phyloP scores from a whole-genome alignment of 2,329 filamentous ascomycete genomes.

The Aspergillus sp. region DNA sequence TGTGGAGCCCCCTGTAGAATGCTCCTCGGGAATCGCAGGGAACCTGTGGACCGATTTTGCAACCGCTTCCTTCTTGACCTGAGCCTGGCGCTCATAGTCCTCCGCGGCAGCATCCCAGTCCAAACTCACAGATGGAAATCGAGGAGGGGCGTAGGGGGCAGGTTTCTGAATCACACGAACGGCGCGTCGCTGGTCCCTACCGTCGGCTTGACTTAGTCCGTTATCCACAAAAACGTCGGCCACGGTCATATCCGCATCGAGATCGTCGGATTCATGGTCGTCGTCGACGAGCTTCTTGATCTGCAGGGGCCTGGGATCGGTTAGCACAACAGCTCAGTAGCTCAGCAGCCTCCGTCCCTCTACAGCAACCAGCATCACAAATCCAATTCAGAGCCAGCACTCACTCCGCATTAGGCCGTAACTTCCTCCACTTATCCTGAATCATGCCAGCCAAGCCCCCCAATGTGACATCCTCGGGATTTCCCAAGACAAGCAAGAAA shows the following conservation, averaged over 20 bases:
- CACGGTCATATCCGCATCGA: slow-evolving; percentile 27
- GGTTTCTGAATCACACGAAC: slow-evolving; percentile 30
- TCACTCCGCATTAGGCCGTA: slow-evolving; percentile 27
- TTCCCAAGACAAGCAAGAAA: slow-evolving; percentile 24
- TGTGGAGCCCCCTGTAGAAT: not conserved
- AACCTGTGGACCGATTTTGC: slow-evolving; percentile 8
- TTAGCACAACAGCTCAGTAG: not conserved
- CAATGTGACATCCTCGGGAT: slow-evolving; percentile 25
- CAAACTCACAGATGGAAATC: slow-evolving; percentile 28
- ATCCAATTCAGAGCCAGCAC: slow-evolving; percentile 5
- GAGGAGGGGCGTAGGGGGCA: slow-evolving; percentile 12
- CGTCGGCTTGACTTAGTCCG: slow-evolving; percentile 26
- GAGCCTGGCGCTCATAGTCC: slow-evolving; percentile 10
- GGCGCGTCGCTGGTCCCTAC: slow-evolving; percentile 26
- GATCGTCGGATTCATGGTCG: slow-evolving; percentile 22
- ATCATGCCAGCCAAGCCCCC: slow-evolving; percentile 25
- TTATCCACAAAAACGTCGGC: slow-evolving; percentile 33
- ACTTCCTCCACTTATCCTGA: slow-evolving; percentile 24
- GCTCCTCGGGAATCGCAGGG: slow-evolving; percentile 13
- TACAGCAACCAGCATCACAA: not conserved
- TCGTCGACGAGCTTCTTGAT: slow-evolving; percentile 34
- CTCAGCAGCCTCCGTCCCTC: not conserved
- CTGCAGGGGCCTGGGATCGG: slow-evolving; percentile 21
- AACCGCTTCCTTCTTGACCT: slow-evolving; percentile 9
- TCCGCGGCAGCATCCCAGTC: slow-evolving; percentile 26